These are phyloP conservation scores for Arctium minus DNA, from an alignment of 129 eudicot genomes.

Conservation along the genomic window DNA sequence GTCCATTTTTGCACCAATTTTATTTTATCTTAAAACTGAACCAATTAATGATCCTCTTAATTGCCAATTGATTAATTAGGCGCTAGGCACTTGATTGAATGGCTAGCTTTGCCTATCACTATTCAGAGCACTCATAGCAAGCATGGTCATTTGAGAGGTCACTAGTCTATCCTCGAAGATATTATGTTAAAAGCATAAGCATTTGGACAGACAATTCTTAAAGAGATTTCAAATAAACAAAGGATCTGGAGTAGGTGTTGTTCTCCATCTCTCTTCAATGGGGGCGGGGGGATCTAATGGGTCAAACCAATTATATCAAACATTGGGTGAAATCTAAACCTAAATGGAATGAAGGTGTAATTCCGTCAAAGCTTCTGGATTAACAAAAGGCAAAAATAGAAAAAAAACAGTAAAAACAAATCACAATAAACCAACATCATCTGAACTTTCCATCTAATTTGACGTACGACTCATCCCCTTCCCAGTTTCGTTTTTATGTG, in stretches of 20 bases:
- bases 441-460: neutral
- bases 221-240: neutral
- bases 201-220: neutral
- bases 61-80: neutral
- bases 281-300: neutral
- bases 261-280: neutral
- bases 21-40: neutral
- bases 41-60: neutral
- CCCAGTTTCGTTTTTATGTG: neutral
- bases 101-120: neutral
- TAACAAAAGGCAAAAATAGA: neutral
- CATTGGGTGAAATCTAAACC: neutral
- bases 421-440: neutral
- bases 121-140: neutral
- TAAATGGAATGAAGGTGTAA: neutral
- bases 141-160: neutral
- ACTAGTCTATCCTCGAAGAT: neutral
- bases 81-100: neutral
- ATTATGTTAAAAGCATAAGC: neutral
- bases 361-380: neutral
- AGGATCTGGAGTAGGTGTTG: neutral
- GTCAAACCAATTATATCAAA: neutral
- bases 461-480: neutral
- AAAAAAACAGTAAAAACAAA: neutral
- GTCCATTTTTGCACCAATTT: neutral